Conservation (phyloP, 345 rosid species). For the Lumnitzera littorea region DNA sequence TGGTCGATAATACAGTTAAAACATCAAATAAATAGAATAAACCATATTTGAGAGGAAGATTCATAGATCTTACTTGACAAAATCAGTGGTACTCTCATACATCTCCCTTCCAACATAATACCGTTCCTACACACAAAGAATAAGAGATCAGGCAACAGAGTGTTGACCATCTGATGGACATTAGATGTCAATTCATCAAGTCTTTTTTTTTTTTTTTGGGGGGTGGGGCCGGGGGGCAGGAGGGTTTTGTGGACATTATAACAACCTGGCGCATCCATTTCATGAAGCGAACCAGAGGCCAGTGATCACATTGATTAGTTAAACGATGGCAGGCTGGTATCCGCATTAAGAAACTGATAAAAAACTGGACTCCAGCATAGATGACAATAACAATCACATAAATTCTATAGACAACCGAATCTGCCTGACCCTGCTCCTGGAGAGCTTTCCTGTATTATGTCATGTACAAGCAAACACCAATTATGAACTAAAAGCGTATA, state of each 20-base stretch:
- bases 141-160: background rate
- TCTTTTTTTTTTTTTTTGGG: background rate
- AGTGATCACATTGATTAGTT: conserved; percentile 75
- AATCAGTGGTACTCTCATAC: conserved; percentile 90
- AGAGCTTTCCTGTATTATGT: conserved; percentile 54
- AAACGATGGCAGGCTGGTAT: conserved; percentile 75
- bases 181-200: too few relatives aligned
- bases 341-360: conserved; percentile 79
- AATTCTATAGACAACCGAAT: conserved; percentile 46
- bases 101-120: conserved; percentile 94
- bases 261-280: conserved; percentile 99
- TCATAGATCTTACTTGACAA: conserved; percentile 51
- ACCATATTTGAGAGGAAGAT: background rate
- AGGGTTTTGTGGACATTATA: background rate
- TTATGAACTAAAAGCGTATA: conserved; percentile 2
- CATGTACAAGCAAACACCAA: conserved; percentile 11
- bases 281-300: conserved; percentile 65
- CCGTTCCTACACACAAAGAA: conserved; percentile 58
- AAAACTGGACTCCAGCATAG: conserved; percentile 78
- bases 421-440: conserved; percentile 42
- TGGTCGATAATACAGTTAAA: background rate
- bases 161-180: background rate
- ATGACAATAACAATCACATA: conserved; percentile 69
- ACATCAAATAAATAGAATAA: background rate
- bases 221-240: background rate